These are phyloP conservation scores for Urochloa ruziziensis DNA, from an alignment of 176 grass and related monocot species.

Conservation along the genomic window DNA sequence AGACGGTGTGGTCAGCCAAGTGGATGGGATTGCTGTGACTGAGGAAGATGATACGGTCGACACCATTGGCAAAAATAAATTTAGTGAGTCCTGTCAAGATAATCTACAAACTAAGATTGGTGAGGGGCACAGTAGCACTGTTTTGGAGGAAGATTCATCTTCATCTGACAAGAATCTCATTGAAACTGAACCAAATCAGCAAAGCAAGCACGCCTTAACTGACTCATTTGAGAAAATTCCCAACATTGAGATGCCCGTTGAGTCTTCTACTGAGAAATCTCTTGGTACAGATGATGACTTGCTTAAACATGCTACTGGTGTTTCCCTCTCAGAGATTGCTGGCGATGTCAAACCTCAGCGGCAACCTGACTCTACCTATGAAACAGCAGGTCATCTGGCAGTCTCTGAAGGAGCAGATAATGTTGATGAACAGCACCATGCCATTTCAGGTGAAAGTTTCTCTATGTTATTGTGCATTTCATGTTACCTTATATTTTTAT, in stretches of 20 bases:
- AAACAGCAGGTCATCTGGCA: slow-evolving; percentile 9
- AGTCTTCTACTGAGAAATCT: slow-evolving; percentile 10
- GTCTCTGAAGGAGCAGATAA: neutral
- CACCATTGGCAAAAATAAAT: neutral
- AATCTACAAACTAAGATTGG: neutral
- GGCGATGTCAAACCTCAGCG: slow-evolving; percentile 14
- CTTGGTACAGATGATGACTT: neutral
- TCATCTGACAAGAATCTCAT: neutral
- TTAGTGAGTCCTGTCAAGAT: slow-evolving; percentile 13
- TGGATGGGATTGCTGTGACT: neutral
- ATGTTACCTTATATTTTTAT: neutral
- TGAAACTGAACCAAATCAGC: neutral
- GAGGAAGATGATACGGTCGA: neutral
- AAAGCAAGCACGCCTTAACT: slow-evolving; percentile 12
- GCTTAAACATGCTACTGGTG: neutral
- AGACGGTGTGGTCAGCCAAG: neutral
- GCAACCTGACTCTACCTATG: slow-evolving; percentile 28
- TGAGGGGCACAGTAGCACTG: neutral
- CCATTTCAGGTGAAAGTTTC: slow-evolving; percentile 32
- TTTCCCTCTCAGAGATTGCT: neutral
- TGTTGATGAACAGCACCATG: neutral
- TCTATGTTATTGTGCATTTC: neutral
- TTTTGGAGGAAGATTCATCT: slow-evolving; percentile 18
- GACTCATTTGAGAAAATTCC: slow-evolving; percentile 1
- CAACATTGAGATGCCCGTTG: neutral